Conservation (phyloP, 2,329 filamentous ascomycete species). For the Cladosporium oxysporum region DNA sequence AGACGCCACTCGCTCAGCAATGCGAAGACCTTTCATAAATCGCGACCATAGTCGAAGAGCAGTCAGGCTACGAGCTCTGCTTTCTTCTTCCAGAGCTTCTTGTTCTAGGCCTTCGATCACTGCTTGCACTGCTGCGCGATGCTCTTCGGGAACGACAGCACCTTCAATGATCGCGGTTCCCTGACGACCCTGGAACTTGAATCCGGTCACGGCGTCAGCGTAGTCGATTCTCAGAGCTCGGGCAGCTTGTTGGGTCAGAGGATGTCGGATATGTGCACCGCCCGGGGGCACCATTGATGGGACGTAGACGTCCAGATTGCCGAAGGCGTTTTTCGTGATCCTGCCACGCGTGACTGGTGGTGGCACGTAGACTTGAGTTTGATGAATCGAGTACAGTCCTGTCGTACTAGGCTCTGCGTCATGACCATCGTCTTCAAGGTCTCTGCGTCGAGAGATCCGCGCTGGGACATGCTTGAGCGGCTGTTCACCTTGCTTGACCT, state of each 20-base stretch:
- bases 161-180: slow-evolving; percentile 83
- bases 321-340: slow-evolving; percentile 64
- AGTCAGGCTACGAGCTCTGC: slow-evolving; percentile 54
- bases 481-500: slow-evolving; percentile 75
- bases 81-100: slow-evolving; percentile 63
- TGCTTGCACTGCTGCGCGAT: slow-evolving; percentile 69
- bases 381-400: slow-evolving; percentile 61
- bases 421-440: slow-evolving; percentile 37
- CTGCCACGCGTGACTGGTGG: slow-evolving; percentile 73
- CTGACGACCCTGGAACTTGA: slow-evolving; percentile 80
- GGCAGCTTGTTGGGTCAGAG: slow-evolving; percentile 69
- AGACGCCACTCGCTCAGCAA: slow-evolving; percentile 71
- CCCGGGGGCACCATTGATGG: slow-evolving; percentile 65
- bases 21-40: slow-evolving; percentile 63
- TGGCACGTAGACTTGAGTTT: slow-evolving; percentile 71
- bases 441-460: slow-evolving; percentile 25
- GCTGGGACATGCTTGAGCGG: slow-evolving; percentile 69
- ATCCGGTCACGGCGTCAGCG: slow-evolving; percentile 86
- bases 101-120: slow-evolving; percentile 69
- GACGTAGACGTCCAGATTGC: slow-evolving; percentile 65
- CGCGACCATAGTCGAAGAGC: slow-evolving; percentile 61
- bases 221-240: slow-evolving; percentile 78
- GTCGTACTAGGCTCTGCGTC: slow-evolving; percentile 51
- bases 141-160: slow-evolving; percentile 72
- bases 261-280: slow-evolving; percentile 58